These are phyloP conservation scores for Immersiporthe knoxdaviesiana DNA, from an alignment of 2,329 filamentous ascomycete genomes.

Conservation along the genomic window DNA sequence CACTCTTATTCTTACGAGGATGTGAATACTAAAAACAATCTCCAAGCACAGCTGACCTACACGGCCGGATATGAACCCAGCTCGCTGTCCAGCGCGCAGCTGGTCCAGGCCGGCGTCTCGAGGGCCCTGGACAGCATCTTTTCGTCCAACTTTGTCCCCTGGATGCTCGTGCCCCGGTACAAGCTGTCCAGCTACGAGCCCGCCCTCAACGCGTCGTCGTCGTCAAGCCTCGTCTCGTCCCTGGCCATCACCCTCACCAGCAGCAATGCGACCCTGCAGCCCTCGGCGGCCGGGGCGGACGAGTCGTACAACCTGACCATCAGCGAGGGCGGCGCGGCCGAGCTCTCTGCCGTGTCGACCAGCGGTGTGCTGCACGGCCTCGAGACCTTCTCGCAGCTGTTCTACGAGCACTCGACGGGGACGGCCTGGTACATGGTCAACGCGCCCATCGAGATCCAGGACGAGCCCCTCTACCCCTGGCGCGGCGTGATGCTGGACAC, in stretches of 20 bases:
- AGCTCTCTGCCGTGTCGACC: slow-evolving; percentile 67
- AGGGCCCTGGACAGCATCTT: slow-evolving; percentile 68
- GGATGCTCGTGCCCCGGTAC: slow-evolving; percentile 72
- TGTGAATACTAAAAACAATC: slow-evolving; percentile 40
- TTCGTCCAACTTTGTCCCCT: slow-evolving; percentile 71
- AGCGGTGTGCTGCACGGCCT: slow-evolving; percentile 74
- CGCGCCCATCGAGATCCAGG: slow-evolving; percentile 73
- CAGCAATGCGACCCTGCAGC: slow-evolving; percentile 62
- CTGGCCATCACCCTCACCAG: slow-evolving; percentile 65
- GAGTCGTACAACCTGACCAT: slow-evolving; percentile 76
- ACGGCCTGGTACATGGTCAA: slow-evolving; percentile 66
- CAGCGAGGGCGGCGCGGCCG: slow-evolving; percentile 58
- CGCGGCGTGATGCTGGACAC: slow-evolving; percentile 82
- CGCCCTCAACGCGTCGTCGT: slow-evolving; percentile 38
- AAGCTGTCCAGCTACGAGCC: slow-evolving; percentile 66
- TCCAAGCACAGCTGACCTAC: slow-evolving; percentile 51
- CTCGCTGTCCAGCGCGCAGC: slow-evolving; percentile 52
- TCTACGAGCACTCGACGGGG: slow-evolving; percentile 69
- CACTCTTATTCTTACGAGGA: slow-evolving; percentile 31
- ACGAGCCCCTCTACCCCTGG: slow-evolving; percentile 74
- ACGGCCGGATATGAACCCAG: slow-evolving; percentile 48
- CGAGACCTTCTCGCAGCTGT: slow-evolving; percentile 78
- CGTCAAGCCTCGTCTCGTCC: slow-evolving; percentile 50
- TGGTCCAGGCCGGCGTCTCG: slow-evolving; percentile 60
- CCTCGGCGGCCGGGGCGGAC: slow-evolving; percentile 62